Conservation (phyloP, 2,329 filamentous ascomycete genomes). For the Xylaria polymorpha region DNA sequence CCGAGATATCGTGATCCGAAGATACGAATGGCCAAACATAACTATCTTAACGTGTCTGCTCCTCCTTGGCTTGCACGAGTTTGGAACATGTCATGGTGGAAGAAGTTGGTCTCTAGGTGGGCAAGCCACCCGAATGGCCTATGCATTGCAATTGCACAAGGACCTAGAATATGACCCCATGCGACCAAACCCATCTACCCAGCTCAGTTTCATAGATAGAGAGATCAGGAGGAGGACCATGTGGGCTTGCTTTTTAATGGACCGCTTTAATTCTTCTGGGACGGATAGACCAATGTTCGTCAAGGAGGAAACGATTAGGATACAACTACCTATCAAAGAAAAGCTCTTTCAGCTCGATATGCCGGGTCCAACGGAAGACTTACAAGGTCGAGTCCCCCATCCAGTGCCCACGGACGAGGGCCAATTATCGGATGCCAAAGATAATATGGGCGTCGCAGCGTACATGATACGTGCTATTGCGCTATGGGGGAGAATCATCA, state of each 20-base stretch:
- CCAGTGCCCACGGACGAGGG: slow-evolving; percentile 71
- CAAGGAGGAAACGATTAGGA: slow-evolving; percentile 86
- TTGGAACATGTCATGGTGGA: slow-evolving; percentile 95
- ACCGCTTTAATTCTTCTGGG: slow-evolving; percentile 95
- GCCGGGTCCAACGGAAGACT: slow-evolving; percentile 84
- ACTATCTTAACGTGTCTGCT: slow-evolving; percentile 93
- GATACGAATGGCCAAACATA: slow-evolving; percentile 95
- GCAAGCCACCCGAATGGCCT: slow-evolving; percentile 96
- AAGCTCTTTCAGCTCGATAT: slow-evolving; percentile 91
- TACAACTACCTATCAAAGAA: slow-evolving; percentile 92
- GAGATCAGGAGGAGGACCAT: slow-evolving; percentile 94
- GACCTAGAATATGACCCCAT: slow-evolving; percentile 86
- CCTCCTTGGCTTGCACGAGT: slow-evolving; percentile 91
- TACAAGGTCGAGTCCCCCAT: slow-evolving; percentile 77
- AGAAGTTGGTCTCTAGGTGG: slow-evolving; percentile 96
- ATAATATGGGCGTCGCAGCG: slow-evolving; percentile 94
- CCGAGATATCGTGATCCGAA: slow-evolving; percentile 85
- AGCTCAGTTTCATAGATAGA: slow-evolving; percentile 88
- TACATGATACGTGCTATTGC: slow-evolving; percentile 88
- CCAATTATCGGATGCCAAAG: slow-evolving; percentile 72
- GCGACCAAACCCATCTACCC: slow-evolving; percentile 69
- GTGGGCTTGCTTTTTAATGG: slow-evolving; percentile 99
- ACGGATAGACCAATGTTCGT: slow-evolving; percentile 93
- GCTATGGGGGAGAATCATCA: slow-evolving; percentile 89
- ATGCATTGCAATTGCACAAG: slow-evolving; percentile 91